A percentile compares a stretch with the other conserved stretches of the same genome.
Evolutionary conservation across 805 yeast genomes (phyloP).

Genomic region (Wickerhamomyces hampshirensis): DNA sequence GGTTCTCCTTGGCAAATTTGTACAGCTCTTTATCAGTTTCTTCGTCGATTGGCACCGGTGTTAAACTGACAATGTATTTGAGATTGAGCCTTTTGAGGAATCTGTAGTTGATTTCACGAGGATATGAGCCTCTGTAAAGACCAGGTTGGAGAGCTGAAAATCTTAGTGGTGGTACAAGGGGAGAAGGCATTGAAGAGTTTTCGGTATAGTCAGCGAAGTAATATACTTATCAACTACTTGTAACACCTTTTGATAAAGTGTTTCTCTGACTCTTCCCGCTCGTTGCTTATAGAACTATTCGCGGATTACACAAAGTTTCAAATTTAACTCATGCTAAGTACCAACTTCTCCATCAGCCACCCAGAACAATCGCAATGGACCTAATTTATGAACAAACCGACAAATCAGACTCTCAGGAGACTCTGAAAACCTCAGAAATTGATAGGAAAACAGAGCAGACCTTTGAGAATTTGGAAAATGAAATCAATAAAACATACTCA

Average conservation of each 20-base stretch:
- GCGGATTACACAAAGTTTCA: no score
- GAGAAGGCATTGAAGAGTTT: slow-evolving; percentile 4
- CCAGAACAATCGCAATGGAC: slow-evolving; percentile 24
- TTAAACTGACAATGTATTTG: slow-evolving; percentile 69
- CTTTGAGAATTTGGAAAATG: slow-evolving; percentile 46
- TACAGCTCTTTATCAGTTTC: slow-evolving; percentile 46
- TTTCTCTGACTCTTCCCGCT: no score
- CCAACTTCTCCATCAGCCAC: no score
- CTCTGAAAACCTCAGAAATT: slow-evolving; percentile 12
- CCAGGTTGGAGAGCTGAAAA: slow-evolving; percentile 67
- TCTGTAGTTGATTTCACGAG: slow-evolving; percentile 66
- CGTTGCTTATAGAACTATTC: no score
- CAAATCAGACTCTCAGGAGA: slow-evolving; percentile 17
- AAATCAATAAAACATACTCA: slow-evolving; percentile 46
- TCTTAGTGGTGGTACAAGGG: slow-evolving; percentile 69
- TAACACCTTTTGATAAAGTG: no score
- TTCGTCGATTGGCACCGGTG: slow-evolving; percentile 65
- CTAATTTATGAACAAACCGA: slow-evolving; percentile 10
- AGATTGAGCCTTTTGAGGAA: slow-evolving; percentile 63
- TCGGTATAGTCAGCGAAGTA: no score
- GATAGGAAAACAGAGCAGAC: slow-evolving; percentile 49
- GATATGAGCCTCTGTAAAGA: slow-evolving; percentile 82
- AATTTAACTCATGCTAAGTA: no score
- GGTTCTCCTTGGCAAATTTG: slow-evolving; percentile 46
- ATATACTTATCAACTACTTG: no score